Conservation (phyloP, 495 filamentous ascomycete species). For the Copromyces sp. region DNA sequence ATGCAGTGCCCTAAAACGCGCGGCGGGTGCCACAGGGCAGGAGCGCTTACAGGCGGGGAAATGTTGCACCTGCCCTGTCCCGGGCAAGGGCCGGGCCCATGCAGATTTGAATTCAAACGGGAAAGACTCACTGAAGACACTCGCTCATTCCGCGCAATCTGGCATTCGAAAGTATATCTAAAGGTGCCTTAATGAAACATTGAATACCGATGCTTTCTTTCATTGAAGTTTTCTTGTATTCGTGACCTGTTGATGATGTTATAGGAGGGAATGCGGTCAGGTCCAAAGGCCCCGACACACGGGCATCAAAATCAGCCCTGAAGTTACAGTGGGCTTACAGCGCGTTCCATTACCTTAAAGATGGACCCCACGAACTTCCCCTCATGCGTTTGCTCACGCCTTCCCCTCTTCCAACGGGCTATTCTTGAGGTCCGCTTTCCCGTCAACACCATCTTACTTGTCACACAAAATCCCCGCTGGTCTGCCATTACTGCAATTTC, state of each 20-base stretch:
- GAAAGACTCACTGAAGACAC: background rate
- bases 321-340: background rate
- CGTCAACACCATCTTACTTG: background rate
- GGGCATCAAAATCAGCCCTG: background rate
- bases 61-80: too few relatives aligned
- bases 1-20: too few relatives aligned
- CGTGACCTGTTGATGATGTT: background rate
- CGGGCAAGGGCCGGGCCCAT: too few relatives aligned
- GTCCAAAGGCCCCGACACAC: background rate
- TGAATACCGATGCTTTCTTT: too few relatives aligned
- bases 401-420: background rate
- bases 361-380: background rate
- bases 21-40: too few relatives aligned
- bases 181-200: background rate
- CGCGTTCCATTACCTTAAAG: background rate
- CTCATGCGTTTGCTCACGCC: background rate
- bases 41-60: too few relatives aligned
- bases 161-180: background rate
- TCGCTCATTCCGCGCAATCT: background rate
- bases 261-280: background rate
- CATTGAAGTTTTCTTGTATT: too few relatives aligned
- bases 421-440: background rate
- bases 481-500: background rate
- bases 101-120: too few relatives aligned
- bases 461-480: background rate